phyloP scores from a whole-genome alignment of 2,329 filamentous ascomycete species.

The Fonsecaea erecta region DNA sequence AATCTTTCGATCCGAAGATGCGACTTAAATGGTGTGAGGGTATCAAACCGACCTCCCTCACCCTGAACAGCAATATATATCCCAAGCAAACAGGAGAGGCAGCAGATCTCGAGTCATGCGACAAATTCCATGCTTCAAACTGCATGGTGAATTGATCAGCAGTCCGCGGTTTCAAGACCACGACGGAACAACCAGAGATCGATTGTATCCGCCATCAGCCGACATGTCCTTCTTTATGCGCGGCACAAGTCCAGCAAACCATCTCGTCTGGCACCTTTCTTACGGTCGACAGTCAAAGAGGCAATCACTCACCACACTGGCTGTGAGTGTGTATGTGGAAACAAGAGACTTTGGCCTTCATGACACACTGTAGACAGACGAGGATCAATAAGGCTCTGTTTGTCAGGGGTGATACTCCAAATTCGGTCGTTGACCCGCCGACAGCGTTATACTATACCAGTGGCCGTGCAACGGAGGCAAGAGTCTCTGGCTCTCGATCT shows the following conservation, averaged over 20 bases:
- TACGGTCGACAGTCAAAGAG: neutral
- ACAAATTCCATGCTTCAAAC: neutral
- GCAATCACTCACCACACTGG: neutral
- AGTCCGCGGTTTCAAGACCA: neutral
- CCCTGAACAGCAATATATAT: neutral
- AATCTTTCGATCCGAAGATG: neutral
- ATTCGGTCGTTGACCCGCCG: neutral
- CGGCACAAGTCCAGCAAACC: neutral
- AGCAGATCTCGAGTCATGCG: neutral
- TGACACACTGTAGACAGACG: conserved; percentile 2
- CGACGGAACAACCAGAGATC: neutral
- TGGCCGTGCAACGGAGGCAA: too few species aligned
- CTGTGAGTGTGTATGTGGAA: neutral
- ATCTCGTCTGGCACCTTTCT: neutral
- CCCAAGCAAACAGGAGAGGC: neutral
- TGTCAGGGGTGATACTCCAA: conserved; percentile 11
- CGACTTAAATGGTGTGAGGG: neutral
- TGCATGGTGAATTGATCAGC: neutral
- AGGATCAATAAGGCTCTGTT: conserved; percentile 12
- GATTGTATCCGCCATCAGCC: neutral
- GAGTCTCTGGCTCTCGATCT: too few species aligned
- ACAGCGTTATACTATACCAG: too few species aligned
- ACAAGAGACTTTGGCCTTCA: neutral
- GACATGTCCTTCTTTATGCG: neutral
- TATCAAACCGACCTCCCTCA: neutral